Evolutionary conservation across 768 basidiomycete species (phyloP), one percentile per base, ranked within the genome.

Genomic region (Termitomyces sp.): DNA sequence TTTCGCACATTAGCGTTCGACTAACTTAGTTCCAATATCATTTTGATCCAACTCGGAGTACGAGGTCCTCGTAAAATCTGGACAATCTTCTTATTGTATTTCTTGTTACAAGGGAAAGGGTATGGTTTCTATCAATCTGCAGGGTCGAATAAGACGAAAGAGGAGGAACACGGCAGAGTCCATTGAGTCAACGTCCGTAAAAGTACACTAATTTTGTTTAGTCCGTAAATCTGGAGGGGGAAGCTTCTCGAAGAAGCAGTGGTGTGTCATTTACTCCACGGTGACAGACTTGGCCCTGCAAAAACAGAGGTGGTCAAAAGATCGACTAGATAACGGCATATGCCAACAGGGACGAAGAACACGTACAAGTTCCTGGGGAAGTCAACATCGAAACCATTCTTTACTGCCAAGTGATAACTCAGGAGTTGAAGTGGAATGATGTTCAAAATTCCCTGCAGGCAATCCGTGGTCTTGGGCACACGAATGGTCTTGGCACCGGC

Each of bases 341-440:
- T 12, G 13, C 18, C 26, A 27, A 29, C 20, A 22, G 31, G 16
- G 53, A 53, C 37, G 48, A 43, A 57, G 55, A 58, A 56, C 34
- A 81, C 90, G 66, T 68, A 92, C 88, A 98, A 76, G 79, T 98
- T 98, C 68, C 96, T 81, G 43, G 96, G 96, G 87, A 97, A 97
- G 71, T 99, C 96, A 64, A 98, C 96, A 69, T 98, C 96, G 63
- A 92, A 94, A 32, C 95, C 97, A 69, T 94, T 94, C 78, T 83
- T 89, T 65, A 98, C 87, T 3, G 96, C 96, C 60, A 99, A 76
- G 76, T 98, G 95, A 74, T 99, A 99, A 61, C 91, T 93, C 58
- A 98, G 80, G 60, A 99, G 79, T 71, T 98, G 97, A 60, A 99
- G 80, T 41, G 97, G 97, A 57, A 98, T 88, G 73, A 99, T 90